Evolutionary conservation across 495 filamentous ascomycete species (phyloP).

Genomic region (Podospora tetraspora): DNA sequence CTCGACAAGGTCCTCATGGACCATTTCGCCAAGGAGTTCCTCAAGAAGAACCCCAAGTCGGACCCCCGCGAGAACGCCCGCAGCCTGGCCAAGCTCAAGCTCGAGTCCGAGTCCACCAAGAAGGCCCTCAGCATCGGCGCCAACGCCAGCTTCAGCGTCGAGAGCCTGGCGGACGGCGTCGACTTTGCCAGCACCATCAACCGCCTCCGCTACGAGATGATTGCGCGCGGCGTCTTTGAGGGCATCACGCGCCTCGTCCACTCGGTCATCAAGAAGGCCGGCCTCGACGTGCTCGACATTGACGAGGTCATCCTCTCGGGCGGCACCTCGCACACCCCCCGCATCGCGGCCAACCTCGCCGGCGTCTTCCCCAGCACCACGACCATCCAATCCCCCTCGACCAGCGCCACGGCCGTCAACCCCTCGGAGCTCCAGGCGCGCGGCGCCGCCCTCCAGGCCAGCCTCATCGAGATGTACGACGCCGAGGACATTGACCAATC

Average conservation of each 20-base stretch:
- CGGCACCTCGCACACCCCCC: constrained; percentile 88
- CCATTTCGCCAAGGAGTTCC: constrained; percentile 96
- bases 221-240: constrained; percentile 74
- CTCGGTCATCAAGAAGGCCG: constrained; percentile 83
- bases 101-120: constrained; percentile 85
- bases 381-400: constrained; percentile 74
- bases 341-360: constrained; percentile 70
- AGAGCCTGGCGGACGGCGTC: constrained; percentile 78
- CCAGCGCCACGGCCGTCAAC: constrained; percentile 73
- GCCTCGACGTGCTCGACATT: constrained; percentile 85
- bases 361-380: constrained; percentile 78
- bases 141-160: constrained; percentile 84
- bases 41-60: constrained; percentile 79
- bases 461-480: constrained; percentile 86
- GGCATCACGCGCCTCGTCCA: constrained; percentile 82
- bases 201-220: constrained; percentile 86
- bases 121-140: constrained; percentile 82
- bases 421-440: constrained; percentile 83
- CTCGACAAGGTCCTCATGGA: constrained; percentile 89
- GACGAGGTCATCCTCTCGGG: constrained; percentile 93
- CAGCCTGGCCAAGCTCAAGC: constrained; percentile 83
- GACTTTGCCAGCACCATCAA: constrained; percentile 91
- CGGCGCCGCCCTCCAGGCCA: constrained; percentile 93
- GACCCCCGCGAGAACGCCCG: constrained; percentile 79
- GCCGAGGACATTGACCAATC: constrained; percentile 90